Percentiles rank a stretch among this genome's conserved stretches.
Conservation (phyloP, 169 alveolate species). For the Miamiensis avidus region DNA sequence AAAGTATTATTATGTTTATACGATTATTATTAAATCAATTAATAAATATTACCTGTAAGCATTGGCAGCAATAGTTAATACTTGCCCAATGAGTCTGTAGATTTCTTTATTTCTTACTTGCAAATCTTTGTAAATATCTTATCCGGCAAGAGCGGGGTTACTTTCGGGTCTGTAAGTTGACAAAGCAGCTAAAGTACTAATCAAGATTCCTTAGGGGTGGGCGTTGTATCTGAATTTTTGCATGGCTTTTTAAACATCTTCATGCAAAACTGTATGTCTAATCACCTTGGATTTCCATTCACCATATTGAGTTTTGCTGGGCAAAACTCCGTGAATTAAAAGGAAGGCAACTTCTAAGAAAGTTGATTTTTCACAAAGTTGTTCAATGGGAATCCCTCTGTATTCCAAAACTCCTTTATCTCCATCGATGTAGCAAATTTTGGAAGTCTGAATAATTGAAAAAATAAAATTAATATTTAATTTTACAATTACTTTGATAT, state of each 20-base stretch:
- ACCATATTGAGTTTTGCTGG: constrained; percentile 49
- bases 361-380: constrained; percentile 73
- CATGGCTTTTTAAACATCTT: constrained; percentile 62
- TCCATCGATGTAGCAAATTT: constrained; percentile 88
- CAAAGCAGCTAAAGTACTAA: constrained; percentile 68
- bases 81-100: constrained; percentile 66
- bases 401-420: constrained; percentile 82
- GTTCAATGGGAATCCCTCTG: constrained; percentile 79
- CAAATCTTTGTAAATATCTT: constrained; percentile 57
- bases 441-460: constrained; percentile 47
- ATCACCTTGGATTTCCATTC: constrained; percentile 60
- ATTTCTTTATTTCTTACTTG: constrained; percentile 67
- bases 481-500: neutral
- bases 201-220: constrained; percentile 80
- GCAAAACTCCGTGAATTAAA: constrained; percentile 82
- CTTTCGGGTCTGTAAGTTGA: constrained; percentile 77
- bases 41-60: constrained; percentile 37
- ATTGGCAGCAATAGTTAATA: constrained; percentile 76
- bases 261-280: constrained; percentile 64
- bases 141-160: constrained; percentile 76
- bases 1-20: neutral
- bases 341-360: constrained; percentile 79
- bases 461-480: neutral
- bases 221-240: constrained; percentile 74
- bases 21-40: constrained; percentile 49